phyloP scores from a whole-genome alignment of 129 eudicot genomes.

The Helichrysum umbraculigerum region DNA sequence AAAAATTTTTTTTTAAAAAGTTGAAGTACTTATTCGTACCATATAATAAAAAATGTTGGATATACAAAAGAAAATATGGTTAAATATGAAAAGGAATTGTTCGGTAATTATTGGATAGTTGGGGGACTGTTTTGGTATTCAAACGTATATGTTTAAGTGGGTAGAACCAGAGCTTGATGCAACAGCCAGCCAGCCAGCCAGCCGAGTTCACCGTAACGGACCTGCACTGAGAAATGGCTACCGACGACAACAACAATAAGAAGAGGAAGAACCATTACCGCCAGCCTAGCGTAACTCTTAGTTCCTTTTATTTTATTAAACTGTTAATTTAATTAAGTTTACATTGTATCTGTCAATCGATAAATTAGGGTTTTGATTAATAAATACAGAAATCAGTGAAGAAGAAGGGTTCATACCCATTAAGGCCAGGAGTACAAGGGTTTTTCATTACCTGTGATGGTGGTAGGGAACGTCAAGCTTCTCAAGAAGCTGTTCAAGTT shows the following conservation, averaged over 20 bases:
- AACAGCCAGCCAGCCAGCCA: too few relatives aligned
- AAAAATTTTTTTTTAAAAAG: too few relatives aligned
- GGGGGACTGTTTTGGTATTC: background rate
- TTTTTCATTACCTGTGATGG: slow-evolving; percentile 97
- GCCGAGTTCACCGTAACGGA: slow-evolving; percentile 13
- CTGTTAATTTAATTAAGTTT: background rate
- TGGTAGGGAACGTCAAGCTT: slow-evolving; percentile 89
- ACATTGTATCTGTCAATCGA: background rate
- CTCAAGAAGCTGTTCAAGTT: slow-evolving; percentile 87
- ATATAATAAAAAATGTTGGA: too few relatives aligned
- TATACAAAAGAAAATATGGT: too few relatives aligned
- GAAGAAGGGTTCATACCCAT: slow-evolving; percentile 87
- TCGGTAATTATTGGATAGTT: background rate
- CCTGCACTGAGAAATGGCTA: slow-evolving; percentile 36
- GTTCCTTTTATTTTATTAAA: background rate
- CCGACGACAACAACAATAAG: slow-evolving; percentile 42
- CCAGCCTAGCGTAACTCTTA: slow-evolving; percentile 59
- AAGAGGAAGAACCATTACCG: slow-evolving; percentile 75
- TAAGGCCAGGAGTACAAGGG: slow-evolving; percentile 86
- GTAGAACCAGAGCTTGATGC: too few relatives aligned
- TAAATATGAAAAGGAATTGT: too few relatives aligned
- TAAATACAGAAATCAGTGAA: slow-evolving; percentile 68
- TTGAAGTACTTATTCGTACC: too few relatives aligned
- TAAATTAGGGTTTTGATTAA: background rate
- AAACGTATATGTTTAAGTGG: background rate